These are phyloP conservation scores for Penicillium steckii DNA, from an alignment of 495 filamentous ascomycete species.

Conservation along the genomic window DNA sequence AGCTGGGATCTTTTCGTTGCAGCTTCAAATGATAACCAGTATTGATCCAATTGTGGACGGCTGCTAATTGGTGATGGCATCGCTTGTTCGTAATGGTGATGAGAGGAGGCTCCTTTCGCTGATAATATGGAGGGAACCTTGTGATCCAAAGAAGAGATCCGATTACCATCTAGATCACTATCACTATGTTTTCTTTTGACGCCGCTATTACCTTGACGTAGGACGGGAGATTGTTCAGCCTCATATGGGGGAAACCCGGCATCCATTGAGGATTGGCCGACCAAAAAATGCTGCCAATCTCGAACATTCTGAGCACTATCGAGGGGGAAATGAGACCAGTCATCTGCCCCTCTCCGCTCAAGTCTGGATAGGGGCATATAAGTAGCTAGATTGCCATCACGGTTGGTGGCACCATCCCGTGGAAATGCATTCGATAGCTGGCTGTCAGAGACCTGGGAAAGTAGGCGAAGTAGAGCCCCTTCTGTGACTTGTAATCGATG, in stretches of 20 bases:
- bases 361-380: constrained; percentile 27
- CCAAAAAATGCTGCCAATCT: constrained; percentile 35
- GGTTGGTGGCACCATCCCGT: neutral
- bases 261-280: neutral
- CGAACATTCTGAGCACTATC: constrained; percentile 31
- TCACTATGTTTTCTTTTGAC: neutral
- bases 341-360: constrained; percentile 32
- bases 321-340: constrained; percentile 39
- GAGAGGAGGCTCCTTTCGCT: neutral
- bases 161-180: neutral
- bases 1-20: neutral
- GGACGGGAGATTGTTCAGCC: neutral
- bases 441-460: constrained; percentile 29
- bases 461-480: constrained; percentile 27
- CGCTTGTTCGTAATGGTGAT: neutral
- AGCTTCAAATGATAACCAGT: neutral
- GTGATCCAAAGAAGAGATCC: neutral
- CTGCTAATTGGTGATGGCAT: neutral
- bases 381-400: neutral
- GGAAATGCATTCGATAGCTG: constrained; percentile 26
- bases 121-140: neutral
- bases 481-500: constrained; percentile 40
- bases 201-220: neutral
- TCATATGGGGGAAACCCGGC: neutral
- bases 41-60: neutral